Conservation (phyloP, 371 early-diverging fungal genomes). For the Encephalitozoon romaleae region DNA sequence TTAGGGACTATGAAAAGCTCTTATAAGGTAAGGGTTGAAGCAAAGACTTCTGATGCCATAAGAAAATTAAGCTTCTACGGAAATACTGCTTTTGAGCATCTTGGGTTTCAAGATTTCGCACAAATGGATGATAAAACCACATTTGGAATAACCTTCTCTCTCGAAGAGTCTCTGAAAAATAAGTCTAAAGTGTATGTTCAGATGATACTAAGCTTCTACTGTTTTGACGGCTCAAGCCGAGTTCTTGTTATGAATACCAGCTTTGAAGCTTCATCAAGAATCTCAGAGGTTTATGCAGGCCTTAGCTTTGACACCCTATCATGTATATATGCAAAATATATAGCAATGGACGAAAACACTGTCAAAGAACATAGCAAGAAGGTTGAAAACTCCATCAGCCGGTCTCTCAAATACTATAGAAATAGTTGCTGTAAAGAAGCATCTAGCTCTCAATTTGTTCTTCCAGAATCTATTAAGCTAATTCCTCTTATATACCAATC, state of each 20-base stretch:
- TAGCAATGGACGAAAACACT: conserved; percentile 30
- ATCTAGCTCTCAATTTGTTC: conserved; percentile 51
- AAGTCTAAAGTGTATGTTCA: conserved; percentile 51
- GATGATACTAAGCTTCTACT: conserved; percentile 47
- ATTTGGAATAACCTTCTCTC: conserved; percentile 39
- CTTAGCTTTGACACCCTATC: conserved; percentile 58
- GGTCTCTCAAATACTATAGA: conserved; percentile 50
- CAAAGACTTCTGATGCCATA: conserved; percentile 46
- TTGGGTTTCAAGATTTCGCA: conserved; percentile 2
- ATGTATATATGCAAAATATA: conserved; percentile 50
- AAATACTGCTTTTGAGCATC: conserved; percentile 20
- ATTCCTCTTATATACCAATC: conserved; percentile 57
- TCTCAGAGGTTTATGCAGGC: conserved; percentile 38
- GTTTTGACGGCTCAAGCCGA: conserved; percentile 40
- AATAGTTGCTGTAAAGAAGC: conserved; percentile 50
- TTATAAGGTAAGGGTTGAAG: conserved; percentile 29
- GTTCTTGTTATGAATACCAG: conserved; percentile 46
- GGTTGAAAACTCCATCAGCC: conserved; percentile 42
- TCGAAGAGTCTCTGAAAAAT: conserved; percentile 26
- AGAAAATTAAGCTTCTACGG: conserved; percentile 31
- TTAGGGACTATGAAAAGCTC: conserved; percentile 18
- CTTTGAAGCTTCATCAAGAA: conserved; percentile 33
- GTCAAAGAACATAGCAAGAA: conserved; percentile 46
- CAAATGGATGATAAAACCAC: conserved; percentile 35
- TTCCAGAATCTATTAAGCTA: conserved; percentile 58